Percentiles rank a stretch among this genome's conserved stretches.
Evolutionary conservation across 1,139 yeast genomes (phyloP).

Genomic region (Candida albicans): DNA sequence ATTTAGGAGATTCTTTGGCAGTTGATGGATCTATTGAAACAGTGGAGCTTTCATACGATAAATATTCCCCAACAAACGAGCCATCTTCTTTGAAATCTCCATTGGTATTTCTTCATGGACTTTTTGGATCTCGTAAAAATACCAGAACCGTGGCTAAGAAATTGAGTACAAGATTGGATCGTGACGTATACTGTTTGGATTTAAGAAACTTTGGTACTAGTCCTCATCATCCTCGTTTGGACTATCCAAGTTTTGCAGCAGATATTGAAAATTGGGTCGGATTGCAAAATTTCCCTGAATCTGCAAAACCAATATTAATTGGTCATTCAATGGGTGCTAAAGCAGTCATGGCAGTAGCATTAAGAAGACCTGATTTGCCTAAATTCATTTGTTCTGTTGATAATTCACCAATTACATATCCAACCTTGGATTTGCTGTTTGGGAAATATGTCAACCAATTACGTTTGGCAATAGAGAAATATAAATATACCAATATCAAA

Average conservation of each 20-base stretch:
- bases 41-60: slow-evolving; percentile 32
- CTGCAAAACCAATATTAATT: slow-evolving; percentile 57
- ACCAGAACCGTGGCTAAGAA: slow-evolving; percentile 70
- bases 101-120: slow-evolving; percentile 78
- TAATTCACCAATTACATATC: slow-evolving; percentile 78
- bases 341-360: slow-evolving; percentile 83
- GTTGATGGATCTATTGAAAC: slow-evolving; percentile 18
- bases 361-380: slow-evolving; percentile 66
- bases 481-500: slow-evolving; percentile 48
- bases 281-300: slow-evolving; percentile 35
- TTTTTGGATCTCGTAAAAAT: slow-evolving; percentile 81
- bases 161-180: slow-evolving; percentile 39
- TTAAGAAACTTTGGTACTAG: slow-evolving; percentile 91
- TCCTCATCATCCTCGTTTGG: slow-evolving; percentile 69
- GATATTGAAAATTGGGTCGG: slow-evolving; percentile 78
- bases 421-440: slow-evolving; percentile 57
- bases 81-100: slow-evolving; percentile 41
- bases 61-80: slow-evolving; percentile 25
- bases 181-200: slow-evolving; percentile 70
- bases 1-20: slow-evolving; percentile 5
- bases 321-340: slow-evolving; percentile 99
- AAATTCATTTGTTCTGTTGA: slow-evolving; percentile 76
- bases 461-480: slow-evolving; percentile 49
- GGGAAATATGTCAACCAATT: slow-evolving; percentile 67
- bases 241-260: slow-evolving; percentile 78